These are phyloP conservation scores for Serendipita indica DNA, from an alignment of 768 basidiomycete genomes.

Conservation along the genomic window DNA sequence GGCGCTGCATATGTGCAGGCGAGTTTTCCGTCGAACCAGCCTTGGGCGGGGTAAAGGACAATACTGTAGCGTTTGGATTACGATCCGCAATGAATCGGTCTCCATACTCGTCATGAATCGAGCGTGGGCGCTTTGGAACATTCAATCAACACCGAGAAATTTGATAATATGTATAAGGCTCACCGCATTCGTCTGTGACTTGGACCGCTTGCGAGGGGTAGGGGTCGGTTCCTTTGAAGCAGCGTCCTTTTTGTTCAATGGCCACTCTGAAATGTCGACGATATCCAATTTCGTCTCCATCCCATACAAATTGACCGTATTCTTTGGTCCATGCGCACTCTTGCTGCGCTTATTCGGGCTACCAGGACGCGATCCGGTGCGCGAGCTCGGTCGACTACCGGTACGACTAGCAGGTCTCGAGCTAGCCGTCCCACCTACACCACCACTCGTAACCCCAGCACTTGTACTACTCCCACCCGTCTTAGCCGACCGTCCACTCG, in stretches of 20 bases:
- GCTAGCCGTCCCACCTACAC: neutral
- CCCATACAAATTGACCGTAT: constrained; percentile 5
- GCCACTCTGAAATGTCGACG: constrained; percentile 2
- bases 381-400: neutral
- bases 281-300: constrained; percentile 7
- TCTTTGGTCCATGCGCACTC: neutral
- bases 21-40: neutral
- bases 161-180: neutral
- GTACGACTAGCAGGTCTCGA: neutral
- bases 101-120: neutral
- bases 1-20: neutral
- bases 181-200: constrained; percentile 2
- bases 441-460: neutral
- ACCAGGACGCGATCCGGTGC: neutral
- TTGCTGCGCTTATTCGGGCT: constrained; percentile 7
- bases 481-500: neutral
- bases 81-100: neutral
- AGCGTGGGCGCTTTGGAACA: neutral
- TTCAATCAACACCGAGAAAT: neutral
- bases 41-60: neutral
- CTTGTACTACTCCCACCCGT: no score
- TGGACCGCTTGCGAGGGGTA: neutral
- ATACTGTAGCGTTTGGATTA: neutral
- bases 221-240: constrained; percentile 2
- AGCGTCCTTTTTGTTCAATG: neutral